Evolutionary conservation across 1,139 yeast species (phyloP), one percentile per base, ranked within the genome.

Genomic region (Diutina pseudorugosa): DNA sequence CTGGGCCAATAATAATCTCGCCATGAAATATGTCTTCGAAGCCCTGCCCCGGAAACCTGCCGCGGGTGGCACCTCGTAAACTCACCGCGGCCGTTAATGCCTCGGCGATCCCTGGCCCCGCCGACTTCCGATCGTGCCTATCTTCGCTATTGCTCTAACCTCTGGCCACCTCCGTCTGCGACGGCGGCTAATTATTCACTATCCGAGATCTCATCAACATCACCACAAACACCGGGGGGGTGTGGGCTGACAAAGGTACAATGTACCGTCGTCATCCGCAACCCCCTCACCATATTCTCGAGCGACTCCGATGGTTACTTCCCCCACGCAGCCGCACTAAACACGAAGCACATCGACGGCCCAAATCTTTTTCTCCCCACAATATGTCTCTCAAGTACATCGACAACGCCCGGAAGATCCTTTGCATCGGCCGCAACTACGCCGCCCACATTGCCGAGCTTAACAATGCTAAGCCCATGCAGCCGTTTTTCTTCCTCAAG

Each of bases 381-480:
- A 23, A 18, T 4, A 80, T 80, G 85, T 75, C 85, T 16, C 73
- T 75, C 62, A 70, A 75, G 45, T 87, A 84, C 63, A 71, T 83
- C 47, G 81, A 79, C 56, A 66, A 72, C 41, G 94, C 94, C 2
- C 76, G 85, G 51, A 93, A 93, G 70, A 81, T 91, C 64, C 78
- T 93, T 47, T 93, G 98, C 68, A 91, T 93, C 58, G 98, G 98
- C 51, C 84, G 99, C 60, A 93, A 93, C 69, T 93, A 90, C 65
- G 95, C 89, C 6, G 98, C 95, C 45, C 98, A 93, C 62, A 87
- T 90, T 65, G 80, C 85, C 59, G 98, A 93, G 67, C 75, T 93
- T 55, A 86, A 88, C 72, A 93, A 90, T 64, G 69, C 78, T 36
- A 75, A 79, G 42, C 98, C 98, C 2, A 73, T 76, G 52, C 85